A percentile compares a stretch with the other conserved stretches of the same genome.
These are phyloP conservation scores for Penicillium psychrofluorescens DNA, from an alignment of 495 filamentous ascomycete genomes.

Conservation along the genomic window DNA sequence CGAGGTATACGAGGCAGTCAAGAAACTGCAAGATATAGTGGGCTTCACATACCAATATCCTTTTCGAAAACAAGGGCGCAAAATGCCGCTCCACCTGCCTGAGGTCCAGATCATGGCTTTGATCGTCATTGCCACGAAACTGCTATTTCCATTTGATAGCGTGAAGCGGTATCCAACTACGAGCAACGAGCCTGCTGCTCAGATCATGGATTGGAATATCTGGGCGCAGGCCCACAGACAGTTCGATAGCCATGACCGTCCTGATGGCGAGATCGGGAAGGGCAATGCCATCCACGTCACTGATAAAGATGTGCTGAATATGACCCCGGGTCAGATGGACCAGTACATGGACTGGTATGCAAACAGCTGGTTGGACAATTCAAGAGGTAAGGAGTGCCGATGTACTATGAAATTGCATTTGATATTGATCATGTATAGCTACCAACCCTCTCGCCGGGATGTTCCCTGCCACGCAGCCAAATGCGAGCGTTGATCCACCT, in stretches of 20 bases:
- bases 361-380: conserved; percentile 54
- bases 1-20: conserved; percentile 59
- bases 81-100: conserved; percentile 45
- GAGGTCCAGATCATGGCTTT: conserved; percentile 66
- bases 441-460: conserved; percentile 37
- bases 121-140: conserved; percentile 71
- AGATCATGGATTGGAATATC: conserved; percentile 60
- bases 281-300: conserved; percentile 45
- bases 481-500: conserved; percentile 5
- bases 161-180: conserved; percentile 48
- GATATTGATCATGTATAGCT: no score
- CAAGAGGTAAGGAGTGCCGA: no score
- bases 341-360: conserved; percentile 89
- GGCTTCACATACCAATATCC: conserved; percentile 52
- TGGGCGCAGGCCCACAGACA: conserved; percentile 56
- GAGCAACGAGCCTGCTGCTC: conserved; percentile 50
- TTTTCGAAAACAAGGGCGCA: conserved; percentile 14
- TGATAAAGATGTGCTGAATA: conserved; percentile 60
- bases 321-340: conserved; percentile 64
- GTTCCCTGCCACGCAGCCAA: conserved; percentile 37
- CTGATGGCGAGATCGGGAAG: conserved; percentile 21
- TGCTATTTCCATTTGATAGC: conserved; percentile 69
- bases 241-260: conserved; percentile 21
- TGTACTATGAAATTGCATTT: no score
- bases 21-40: conserved; percentile 50